phyloP scores from a whole-genome alignment of 2,329 filamentous ascomycete genomes.

The Parastagonospora nodorum region DNA sequence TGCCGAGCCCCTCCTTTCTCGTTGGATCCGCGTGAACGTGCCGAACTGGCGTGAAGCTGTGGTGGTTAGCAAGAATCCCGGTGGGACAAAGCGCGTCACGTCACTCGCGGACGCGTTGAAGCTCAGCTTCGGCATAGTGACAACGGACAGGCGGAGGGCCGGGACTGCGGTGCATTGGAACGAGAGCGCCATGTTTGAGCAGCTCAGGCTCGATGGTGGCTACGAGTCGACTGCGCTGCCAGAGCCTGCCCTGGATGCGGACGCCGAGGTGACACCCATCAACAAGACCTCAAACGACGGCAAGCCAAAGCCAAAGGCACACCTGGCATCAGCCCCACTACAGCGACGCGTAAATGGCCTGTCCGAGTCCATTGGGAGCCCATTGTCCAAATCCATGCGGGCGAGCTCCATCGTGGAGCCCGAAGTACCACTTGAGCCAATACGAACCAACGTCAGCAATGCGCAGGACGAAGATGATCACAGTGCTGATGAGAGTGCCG shows the following conservation, averaged over 20 bases:
- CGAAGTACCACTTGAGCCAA: slow-evolving; percentile 33
- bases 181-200: slow-evolving; percentile 74
- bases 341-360: slow-evolving; percentile 36
- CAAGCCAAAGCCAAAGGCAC: slow-evolving; percentile 32
- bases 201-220: slow-evolving; percentile 48
- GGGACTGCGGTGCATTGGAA: slow-evolving; percentile 62
- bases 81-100: slow-evolving; percentile 95
- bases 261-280: slow-evolving; percentile 40
- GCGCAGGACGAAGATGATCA: slow-evolving; percentile 21
- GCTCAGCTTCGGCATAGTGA: slow-evolving; percentile 96
- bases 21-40: slow-evolving; percentile 92
- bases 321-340: slow-evolving; percentile 33
- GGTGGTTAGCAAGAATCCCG: slow-evolving; percentile 97
- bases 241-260: slow-evolving; percentile 37
- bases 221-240: slow-evolving; percentile 45
- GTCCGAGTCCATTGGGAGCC: slow-evolving; percentile 32
- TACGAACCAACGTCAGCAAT: slow-evolving; percentile 25
- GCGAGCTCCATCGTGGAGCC: slow-evolving; percentile 42
- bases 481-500: slow-evolving; percentile 31
- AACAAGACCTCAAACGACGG: slow-evolving; percentile 31
- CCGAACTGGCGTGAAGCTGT: slow-evolving; percentile 87
- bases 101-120: slow-evolving; percentile 94
- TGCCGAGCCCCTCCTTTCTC: slow-evolving; percentile 90
- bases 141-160: slow-evolving; percentile 68
- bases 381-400: slow-evolving; percentile 43